Evolutionary conservation across 306 rosid species (phyloP).

Genomic region (Acacia confusa): DNA sequence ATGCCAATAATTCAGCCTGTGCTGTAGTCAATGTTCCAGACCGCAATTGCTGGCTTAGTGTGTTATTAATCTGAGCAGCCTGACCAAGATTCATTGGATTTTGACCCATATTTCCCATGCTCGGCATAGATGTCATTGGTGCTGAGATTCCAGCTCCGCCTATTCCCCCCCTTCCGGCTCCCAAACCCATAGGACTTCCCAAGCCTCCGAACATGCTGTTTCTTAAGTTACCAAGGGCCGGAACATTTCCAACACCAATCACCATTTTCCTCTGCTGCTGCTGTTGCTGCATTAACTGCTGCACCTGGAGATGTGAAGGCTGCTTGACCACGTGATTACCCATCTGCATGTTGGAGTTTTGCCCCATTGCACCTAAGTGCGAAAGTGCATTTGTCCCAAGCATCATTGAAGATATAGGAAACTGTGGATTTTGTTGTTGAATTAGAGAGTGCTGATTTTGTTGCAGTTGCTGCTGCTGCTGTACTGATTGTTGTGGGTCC

Average conservation of each 20-base stretch:
- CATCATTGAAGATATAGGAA: slow-evolving; percentile 72
- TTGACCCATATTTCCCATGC: slow-evolving; percentile 81
- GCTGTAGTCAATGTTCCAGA: slow-evolving; percentile 41
- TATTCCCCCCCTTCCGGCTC: slow-evolving; percentile 76
- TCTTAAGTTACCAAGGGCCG: slow-evolving; percentile 62
- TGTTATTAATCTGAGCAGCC: slow-evolving; percentile 54
- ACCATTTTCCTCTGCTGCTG: slow-evolving; percentile 80
- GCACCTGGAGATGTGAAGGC: slow-evolving; percentile 59
- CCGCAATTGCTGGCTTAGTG: slow-evolving; percentile 63
- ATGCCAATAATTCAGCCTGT: slow-evolving; percentile 44
- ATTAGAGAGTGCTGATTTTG: slow-evolving; percentile 68
- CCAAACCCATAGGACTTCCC: slow-evolving; percentile 72
- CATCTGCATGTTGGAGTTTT: slow-evolving; percentile 68
- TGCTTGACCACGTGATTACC: slow-evolving; percentile 69
- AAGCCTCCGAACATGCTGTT: slow-evolving; percentile 70
- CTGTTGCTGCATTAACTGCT: slow-evolving; percentile 65
- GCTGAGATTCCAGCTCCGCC: slow-evolving; percentile 85
- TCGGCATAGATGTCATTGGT: slow-evolving; percentile 74
- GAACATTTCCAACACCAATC: slow-evolving; percentile 77
- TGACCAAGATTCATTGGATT: slow-evolving; percentile 65
- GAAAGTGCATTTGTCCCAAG: slow-evolving; percentile 70
- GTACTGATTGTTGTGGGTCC: slow-evolving; percentile 66
- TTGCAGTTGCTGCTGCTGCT: slow-evolving; percentile 58
- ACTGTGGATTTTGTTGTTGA: slow-evolving; percentile 77
- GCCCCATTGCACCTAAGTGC: slow-evolving; percentile 65